Base-by-base conservation (phyloP, 23 red algal species). In the Agarophyton chilense region DNA sequence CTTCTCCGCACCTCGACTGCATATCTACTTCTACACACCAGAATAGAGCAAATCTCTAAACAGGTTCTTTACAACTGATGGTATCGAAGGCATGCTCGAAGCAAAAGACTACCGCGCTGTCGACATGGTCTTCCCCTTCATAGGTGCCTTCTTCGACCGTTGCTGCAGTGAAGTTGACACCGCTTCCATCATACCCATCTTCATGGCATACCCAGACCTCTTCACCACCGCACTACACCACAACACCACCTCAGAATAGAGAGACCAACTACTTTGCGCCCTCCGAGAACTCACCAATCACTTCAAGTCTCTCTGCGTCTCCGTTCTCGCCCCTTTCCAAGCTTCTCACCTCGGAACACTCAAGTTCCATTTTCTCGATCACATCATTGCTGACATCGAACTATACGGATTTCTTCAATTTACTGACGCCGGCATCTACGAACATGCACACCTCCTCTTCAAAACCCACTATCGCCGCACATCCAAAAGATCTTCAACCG, bases 41-140 rank as follows among this genome's bases (percentile, higher is more conserved):
- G 55, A 83, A 11, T 42, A 28, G 12, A 32, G 34, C 8, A 29
- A 66, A 19, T 8, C 32, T 78, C 73, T 77, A 26, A 55, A 78
- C 3, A 11, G 73, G 2, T 55, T 54, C 44, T 86, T 72, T 63
- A 86, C 57, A 22, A 26, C 0, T 6, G 66, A 72, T 38, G 82
- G 82, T 6, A 42, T 86, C 25, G 10, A 24, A 45, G 49, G 82
- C 41, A 86, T 86, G 82, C 46, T 86, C 26, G 82, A 86, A 32
- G 82, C 63, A 38, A 74, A 86, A n/a, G n/a, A n/a, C n/a, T n/a
- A n/a, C n/a, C n/a, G n/a, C n/a, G n/a, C n/a, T n/a, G n/a, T n/a
- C n/a, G n/a, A n/a, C n/a, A n/a, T n/a, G n/a, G n/a, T n/a, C n/a
- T n/a, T n/a, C n/a, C n/a, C n/a, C n/a, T n/a, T n/a, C n/a, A n/a